A percentile compares a stretch with the other conserved stretches of the same genome.
These are phyloP conservation scores for Aspergillus niger DNA, from an alignment of 2,329 filamentous ascomycete species.

Conservation along the genomic window DNA sequence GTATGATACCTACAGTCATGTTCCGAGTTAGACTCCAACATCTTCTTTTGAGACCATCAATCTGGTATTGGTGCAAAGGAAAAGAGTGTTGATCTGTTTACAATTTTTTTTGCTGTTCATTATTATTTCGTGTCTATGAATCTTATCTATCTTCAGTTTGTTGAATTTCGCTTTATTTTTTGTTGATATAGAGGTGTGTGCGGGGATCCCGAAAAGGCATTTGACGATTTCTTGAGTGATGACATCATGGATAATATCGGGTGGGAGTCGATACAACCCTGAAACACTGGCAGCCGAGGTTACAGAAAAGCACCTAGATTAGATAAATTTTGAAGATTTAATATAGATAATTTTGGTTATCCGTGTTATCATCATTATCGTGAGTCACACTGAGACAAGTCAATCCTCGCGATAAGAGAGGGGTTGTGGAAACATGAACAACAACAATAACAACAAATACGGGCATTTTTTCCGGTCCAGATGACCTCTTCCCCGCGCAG, in stretches of 20 bases:
- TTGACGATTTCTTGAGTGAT: neutral
- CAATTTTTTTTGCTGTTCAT: neutral
- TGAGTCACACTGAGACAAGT: neutral
- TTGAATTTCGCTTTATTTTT: neutral
- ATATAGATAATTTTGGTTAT: neutral
- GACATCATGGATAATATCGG: neutral
- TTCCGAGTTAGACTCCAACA: conserved; percentile 16
- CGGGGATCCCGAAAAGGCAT: neutral
- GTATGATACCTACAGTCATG: conserved; percentile 22
- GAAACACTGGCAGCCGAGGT: neutral
- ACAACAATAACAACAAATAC: neutral
- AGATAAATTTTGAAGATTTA: neutral
- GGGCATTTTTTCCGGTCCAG: neutral
- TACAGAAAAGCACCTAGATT: neutral
- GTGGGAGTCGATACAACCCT: neutral
- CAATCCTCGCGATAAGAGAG: neutral
- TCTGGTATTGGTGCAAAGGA: neutral
- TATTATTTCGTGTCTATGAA: neutral
- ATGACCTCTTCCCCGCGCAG: neutral
- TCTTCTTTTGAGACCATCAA: conserved; percentile 4
- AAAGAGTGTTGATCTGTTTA: neutral
- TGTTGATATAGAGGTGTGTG: neutral
- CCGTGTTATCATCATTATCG: neutral
- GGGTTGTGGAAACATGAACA: neutral
- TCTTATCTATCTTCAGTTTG: neutral